Evolutionary conservation across 2,329 filamentous ascomycete species (phyloP), one percentile per base, ranked within the genome.

Genomic region (Sporothrix variecibatus): DNA sequence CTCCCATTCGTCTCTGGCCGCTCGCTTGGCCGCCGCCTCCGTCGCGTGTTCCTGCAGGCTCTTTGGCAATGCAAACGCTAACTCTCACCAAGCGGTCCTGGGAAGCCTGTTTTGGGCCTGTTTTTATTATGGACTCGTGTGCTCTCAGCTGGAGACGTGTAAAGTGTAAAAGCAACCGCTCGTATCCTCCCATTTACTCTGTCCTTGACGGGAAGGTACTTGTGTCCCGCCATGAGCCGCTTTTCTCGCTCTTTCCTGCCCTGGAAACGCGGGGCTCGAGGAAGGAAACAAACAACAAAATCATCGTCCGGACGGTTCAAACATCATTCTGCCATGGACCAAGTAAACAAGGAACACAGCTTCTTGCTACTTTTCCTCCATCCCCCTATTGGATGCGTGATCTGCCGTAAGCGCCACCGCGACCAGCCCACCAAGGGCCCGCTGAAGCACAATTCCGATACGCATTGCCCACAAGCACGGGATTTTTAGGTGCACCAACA

Each of bases 381-480:
- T 20, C 6, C 20, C 60, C 46, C 60, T 46, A 71, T 72, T 70
- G 62, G 53, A 26, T 65, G 60, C 62, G 64, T 74, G 70, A 72
- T 74, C 73, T 74, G 73, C 73, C 70, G 64, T 74, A 72, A 72
- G 73, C 70, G 73, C 70, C 70, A 68, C 60, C 43, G 15, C 65
- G 43, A 28, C 40, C 65, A 31, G n/a, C 31, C 67, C 67, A 70
- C 49, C 20, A 28, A 23, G 28, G 20, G n/a, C 31, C 67, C 67
- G 26, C 67, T 70, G 26, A 56, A 56, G 67, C 64, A 68, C 64
- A 26, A 15, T 23, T 43, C 38, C 60, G n/a, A 28, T 12, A 43
- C 12, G 56, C 38, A 46, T 46, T 67, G 38, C n/a, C 17, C 7
- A 64, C 31, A 23, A 40, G 58, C 58, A 64, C 34, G 34, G 58